phyloP scores from a whole-genome alignment of 768 basidiomycete species.

The Podaxis carcinomalis region DNA sequence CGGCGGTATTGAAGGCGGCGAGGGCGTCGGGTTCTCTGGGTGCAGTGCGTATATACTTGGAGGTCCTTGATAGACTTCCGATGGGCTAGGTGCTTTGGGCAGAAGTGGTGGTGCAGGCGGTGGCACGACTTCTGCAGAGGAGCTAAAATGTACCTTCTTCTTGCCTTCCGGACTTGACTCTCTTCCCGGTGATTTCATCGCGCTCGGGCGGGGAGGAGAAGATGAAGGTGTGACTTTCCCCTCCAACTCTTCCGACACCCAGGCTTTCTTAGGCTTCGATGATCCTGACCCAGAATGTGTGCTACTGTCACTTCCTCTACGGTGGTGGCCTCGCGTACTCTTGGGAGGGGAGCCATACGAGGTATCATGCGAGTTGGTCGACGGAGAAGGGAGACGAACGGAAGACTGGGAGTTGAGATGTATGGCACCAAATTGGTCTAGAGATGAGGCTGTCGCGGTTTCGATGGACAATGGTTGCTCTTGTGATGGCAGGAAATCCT shows the following conservation, averaged over 20 bases:
- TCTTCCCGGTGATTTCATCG: constrained; percentile 8
- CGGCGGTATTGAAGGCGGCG: not conserved
- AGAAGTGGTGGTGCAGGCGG: constrained; percentile 17
- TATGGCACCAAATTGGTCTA: not conserved
- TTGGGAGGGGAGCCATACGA: constrained; percentile 14
- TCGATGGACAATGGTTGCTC: constrained; percentile 1
- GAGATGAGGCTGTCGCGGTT: too few relatives aligned
- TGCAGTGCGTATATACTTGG: constrained; percentile 13
- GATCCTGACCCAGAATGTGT: constrained; percentile 18
- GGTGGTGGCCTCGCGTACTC: constrained; percentile 11
- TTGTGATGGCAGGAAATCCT: constrained; percentile 22
- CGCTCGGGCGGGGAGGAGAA: constrained; percentile 13
- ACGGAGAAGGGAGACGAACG: not conserved
- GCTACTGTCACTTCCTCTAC: constrained; percentile 26
- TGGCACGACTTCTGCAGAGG: constrained; percentile 33
- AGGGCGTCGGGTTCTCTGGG: constrained; percentile 13
- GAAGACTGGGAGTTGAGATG: not conserved
- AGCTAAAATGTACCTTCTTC: constrained; percentile 49
- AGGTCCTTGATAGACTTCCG: constrained; percentile 16
- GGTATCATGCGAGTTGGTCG: not conserved
- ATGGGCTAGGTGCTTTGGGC: constrained; percentile 17
- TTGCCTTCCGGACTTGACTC: constrained; percentile 29
- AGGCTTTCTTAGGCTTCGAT: constrained; percentile 22
- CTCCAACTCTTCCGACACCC: constrained; percentile 43
- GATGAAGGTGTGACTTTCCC: constrained; percentile 13